A percentile compares a stretch with the other conserved stretches of the same genome.
Conservation (phyloP, 129 eudicot species). For the Gnaphalium uliginosum region DNA sequence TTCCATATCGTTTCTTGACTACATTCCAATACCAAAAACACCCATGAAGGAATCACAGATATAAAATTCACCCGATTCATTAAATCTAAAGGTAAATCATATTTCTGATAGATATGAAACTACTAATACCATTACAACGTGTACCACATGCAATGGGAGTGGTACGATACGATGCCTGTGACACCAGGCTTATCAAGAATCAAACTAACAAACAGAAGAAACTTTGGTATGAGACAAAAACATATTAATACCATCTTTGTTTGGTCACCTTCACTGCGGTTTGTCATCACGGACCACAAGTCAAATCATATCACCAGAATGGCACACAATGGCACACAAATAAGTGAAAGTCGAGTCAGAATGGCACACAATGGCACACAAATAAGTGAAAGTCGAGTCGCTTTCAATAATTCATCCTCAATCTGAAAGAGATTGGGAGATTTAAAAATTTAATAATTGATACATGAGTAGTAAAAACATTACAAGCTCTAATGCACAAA, state of each 20-base stretch:
- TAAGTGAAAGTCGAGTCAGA: conserved; percentile 28
- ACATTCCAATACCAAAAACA: conserved; percentile 31
- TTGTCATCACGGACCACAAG: conserved; percentile 46
- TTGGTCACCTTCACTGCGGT: conserved; percentile 57
- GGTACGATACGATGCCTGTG: not conserved
- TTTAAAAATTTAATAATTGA: conserved; percentile 7
- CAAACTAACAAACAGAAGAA: conserved; percentile 16
- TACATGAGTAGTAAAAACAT: not conserved
- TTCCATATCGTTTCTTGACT: conserved; percentile 31
- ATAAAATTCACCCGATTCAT: conserved; percentile 27
- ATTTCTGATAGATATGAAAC: not conserved
- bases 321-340: conserved; percentile 19
- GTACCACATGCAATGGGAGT: conserved; percentile 24
- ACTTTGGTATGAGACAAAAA: conserved; percentile 28
- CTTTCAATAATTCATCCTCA: conserved; percentile 11
- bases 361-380: conserved; percentile 23
- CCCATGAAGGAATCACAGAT: conserved; percentile 27
- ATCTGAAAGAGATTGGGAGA: conserved; percentile 16
- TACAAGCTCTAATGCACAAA: not conserved
- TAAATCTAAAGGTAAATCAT: not conserved
- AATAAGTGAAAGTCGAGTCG: conserved; percentile 13
- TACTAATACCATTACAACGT: conserved; percentile 12
- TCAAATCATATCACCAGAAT: conserved; percentile 20
- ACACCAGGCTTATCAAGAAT: conserved; percentile 14
- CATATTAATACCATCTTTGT: conserved; percentile 24